Percentiles rank a stretch among this genome's conserved stretches.
Evolutionary conservation across 345 rosid species (phyloP).

Genomic region (Ceriops decandra): DNA sequence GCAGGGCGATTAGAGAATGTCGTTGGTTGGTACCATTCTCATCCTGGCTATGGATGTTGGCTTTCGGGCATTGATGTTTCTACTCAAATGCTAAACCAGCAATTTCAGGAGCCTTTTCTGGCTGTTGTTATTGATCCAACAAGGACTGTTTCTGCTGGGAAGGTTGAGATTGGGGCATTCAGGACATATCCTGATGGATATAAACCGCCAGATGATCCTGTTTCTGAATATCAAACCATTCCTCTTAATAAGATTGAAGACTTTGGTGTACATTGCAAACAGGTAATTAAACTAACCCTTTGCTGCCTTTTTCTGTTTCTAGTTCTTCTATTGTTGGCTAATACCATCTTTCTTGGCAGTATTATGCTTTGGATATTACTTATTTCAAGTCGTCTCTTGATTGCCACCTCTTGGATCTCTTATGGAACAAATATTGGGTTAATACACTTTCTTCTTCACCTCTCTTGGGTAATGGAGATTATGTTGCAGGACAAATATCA

Average conservation of each 20-base stretch:
- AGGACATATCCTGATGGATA: slow-evolving; percentile 96
- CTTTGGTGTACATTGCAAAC: slow-evolving; percentile 94
- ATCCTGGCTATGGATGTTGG: slow-evolving; percentile 99
- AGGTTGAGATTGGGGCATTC: slow-evolving; percentile 99
- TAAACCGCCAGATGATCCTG: slow-evolving; percentile 74
- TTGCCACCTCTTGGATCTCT: slow-evolving; percentile 88
- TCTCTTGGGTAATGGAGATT: slow-evolving; percentile 95
- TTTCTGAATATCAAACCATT: slow-evolving; percentile 92
- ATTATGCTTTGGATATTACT: slow-evolving; percentile 88
- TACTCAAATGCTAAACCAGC: slow-evolving; percentile 97
- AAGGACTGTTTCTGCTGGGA: slow-evolving; percentile 99
- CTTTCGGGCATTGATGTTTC: slow-evolving; percentile 98
- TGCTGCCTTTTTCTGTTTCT: neutral
- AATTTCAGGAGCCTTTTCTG: slow-evolving; percentile 91
- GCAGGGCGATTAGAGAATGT: slow-evolving; percentile 96
- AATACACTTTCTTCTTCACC: slow-evolving; percentile 97
- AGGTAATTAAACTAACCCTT: slow-evolving; percentile 40
- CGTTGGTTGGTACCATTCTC: slow-evolving; percentile 96
- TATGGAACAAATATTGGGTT: slow-evolving; percentile 99
- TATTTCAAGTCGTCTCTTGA: slow-evolving; percentile 97
- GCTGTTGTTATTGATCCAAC: slow-evolving; percentile 99
- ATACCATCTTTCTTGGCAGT: slow-evolving; percentile 43
- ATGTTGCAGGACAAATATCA: slow-evolving; percentile 95
- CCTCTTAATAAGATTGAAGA: slow-evolving; percentile 92
- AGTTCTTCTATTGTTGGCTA: slow-evolving; percentile 7